A percentile compares a stretch with the other conserved stretches of the same genome.
Conservation (phyloP, 139 green algal genomes). For the Haematococcus lacustris region DNA sequence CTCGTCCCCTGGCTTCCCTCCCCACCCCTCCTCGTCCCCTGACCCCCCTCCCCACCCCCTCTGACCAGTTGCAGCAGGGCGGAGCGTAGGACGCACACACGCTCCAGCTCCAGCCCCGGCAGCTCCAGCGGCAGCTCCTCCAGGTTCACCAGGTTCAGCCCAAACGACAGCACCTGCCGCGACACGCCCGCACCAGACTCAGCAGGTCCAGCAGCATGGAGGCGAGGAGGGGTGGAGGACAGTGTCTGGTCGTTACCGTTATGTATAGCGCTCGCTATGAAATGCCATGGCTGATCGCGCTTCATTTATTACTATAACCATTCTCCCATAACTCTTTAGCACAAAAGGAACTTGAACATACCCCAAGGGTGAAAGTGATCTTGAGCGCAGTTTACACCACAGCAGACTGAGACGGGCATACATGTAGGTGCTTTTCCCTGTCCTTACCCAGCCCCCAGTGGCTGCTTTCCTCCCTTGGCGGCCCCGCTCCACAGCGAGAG, state of each 20-base stretch:
- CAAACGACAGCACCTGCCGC: constrained; percentile 12
- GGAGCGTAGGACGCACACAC: background rate
- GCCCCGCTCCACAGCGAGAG: background rate
- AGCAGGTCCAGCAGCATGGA: background rate
- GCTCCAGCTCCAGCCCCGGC: constrained; percentile 8
- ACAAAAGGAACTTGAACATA: background rate
- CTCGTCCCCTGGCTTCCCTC: too few species aligned
- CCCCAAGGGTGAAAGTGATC: too few species aligned
- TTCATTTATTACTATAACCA: background rate
- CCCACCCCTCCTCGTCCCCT: too few species aligned
- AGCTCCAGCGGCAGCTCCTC: constrained; percentile 53
- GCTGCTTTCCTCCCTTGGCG: background rate
- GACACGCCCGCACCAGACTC: background rate
- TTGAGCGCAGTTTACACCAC: too few species aligned
- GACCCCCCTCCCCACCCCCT: too few species aligned
- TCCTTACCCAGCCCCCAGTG: background rate
- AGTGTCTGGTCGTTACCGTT: too few species aligned
- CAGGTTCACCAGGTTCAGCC: constrained; percentile 71
- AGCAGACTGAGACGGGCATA: background rate
- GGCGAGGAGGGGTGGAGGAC: too few species aligned
- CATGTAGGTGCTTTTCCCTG: background rate
- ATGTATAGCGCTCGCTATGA: too few species aligned
- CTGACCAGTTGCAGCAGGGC: constrained; percentile 13
- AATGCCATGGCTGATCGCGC: too few species aligned
- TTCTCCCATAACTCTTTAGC: background rate